Conservation (phyloP, 2,329 filamentous ascomycete genomes). For the Sporothrix inflata region DNA sequence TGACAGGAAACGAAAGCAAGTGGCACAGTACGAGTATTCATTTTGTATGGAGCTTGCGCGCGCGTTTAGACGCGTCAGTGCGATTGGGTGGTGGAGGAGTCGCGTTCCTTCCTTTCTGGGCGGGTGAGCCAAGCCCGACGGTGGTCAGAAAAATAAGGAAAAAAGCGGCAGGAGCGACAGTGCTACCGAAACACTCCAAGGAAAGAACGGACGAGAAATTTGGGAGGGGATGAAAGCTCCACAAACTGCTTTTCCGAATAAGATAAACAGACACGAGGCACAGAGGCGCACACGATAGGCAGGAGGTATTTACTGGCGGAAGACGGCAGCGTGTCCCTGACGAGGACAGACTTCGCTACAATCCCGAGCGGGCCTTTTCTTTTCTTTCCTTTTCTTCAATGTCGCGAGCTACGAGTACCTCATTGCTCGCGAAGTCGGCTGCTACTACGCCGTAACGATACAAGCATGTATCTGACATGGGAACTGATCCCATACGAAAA, state of each 20-base stretch:
- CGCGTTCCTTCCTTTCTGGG: constrained; percentile 21
- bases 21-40: neutral
- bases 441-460: neutral
- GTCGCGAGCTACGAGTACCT: neutral
- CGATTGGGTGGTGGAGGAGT: constrained; percentile 20
- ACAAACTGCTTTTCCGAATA: neutral
- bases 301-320: neutral
- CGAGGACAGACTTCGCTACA: neutral
- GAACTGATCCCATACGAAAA: neutral
- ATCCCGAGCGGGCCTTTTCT: neutral
- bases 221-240: constrained; percentile 2
- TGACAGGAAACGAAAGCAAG: neutral
- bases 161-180: constrained; percentile 5
- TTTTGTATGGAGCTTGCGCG: neutral
- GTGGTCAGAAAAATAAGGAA: neutral
- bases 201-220: constrained; percentile 18
- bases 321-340: neutral
- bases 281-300: neutral
- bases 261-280: constrained; percentile 1
- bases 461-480: neutral
- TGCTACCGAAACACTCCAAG: neutral
- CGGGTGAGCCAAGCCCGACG: neutral
- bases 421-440: neutral
- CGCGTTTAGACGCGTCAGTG: constrained; percentile 24
- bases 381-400: neutral